Evolutionary conservation across 768 basidiomycete genomes (phyloP), one percentile per base, ranked within the genome.

Genomic region (Agaricus sinodeliciosus): DNA sequence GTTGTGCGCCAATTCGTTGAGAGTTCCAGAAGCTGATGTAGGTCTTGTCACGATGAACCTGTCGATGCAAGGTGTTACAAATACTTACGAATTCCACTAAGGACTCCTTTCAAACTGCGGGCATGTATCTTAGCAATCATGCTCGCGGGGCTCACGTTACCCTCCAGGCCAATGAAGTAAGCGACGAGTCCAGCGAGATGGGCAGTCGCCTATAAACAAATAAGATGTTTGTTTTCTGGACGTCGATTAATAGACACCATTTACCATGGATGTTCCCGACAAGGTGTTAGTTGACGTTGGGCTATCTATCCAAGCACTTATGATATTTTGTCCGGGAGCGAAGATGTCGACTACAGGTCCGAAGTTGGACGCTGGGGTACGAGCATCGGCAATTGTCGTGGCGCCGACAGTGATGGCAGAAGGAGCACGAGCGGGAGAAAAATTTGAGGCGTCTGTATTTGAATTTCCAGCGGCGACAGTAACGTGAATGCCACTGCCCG

Each of bases 121-220:
- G 16, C 49, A 56, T 66, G 55, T 56, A 75, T 40, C 27, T 58
- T 59, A 36, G 55, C 54, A 19, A 52, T 54, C 54, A 72, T 67
- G 8, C 52, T 60, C 18, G 67, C 69, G 12, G 73, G 72, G 36
- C 62, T 54, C 18, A 47, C 41, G 49, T 69, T 69, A 8, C 71
- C 72, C 19, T 66, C 50, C 26, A 62, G 49, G 25, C 51, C 55
- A 46, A 73, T 63, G 35, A 72, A 52, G 53, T 70, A 69, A 28
- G 73, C 71, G 27, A 71, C 61, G 35, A 73, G 59, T 15, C 73
- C 73, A 25, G 71, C 62, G 46, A 73, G 57, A 51, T 72, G 69
- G 26, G 72, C 69, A 25, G 64, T 58, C 4, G 64, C 60, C 56
- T 57, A 36, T 8, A 3, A n/a, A 37, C 9, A 4, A 25, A 26